Conservation (phyloP, 2,329 filamentous ascomycete species). For the Aspergillus puulaauensis region DNA sequence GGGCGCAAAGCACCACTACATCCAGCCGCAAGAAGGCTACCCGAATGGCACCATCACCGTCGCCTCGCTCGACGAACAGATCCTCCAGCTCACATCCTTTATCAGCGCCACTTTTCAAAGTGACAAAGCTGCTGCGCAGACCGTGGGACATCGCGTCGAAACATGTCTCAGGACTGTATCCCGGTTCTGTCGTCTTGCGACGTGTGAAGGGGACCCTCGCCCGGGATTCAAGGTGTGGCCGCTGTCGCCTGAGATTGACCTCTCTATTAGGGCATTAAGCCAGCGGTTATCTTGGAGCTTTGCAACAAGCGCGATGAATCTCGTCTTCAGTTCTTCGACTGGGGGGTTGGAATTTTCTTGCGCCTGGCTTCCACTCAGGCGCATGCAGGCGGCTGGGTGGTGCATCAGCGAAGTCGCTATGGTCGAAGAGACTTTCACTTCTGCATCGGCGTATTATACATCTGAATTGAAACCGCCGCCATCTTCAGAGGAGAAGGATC, state of each 20-base stretch:
- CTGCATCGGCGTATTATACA: slow-evolving; percentile 1
- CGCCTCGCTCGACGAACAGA: background rate
- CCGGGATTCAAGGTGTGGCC: slow-evolving; percentile 2
- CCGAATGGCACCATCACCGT: background rate
- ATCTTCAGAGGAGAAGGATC: background rate
- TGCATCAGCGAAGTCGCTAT: slow-evolving; percentile 6
- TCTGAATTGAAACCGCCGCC: background rate
- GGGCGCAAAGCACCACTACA: background rate
- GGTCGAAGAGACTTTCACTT: slow-evolving; percentile 1
- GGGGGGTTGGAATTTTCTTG: slow-evolving; percentile 3
- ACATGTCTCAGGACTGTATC: background rate
- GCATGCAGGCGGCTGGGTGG: slow-evolving; percentile 1
- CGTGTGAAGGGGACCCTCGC: background rate
- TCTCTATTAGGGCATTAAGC: background rate
- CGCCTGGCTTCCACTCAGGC: slow-evolving; percentile 1
- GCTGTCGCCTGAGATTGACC: slow-evolving; percentile 2
- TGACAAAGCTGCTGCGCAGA: background rate
- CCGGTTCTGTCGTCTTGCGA: slow-evolving; percentile 2
- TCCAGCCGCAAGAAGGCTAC: background rate
- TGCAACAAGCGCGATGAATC: background rate
- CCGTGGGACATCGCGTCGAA: background rate
- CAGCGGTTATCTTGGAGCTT: slow-evolving; percentile 1
- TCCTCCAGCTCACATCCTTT: background rate
- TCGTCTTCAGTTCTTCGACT: background rate
- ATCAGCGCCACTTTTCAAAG: background rate